A percentile compares a stretch with the other conserved stretches of the same genome.
Evolutionary conservation across 495 filamentous ascomycete genomes (phyloP).

Genomic region (Aspergillus hancockii): DNA sequence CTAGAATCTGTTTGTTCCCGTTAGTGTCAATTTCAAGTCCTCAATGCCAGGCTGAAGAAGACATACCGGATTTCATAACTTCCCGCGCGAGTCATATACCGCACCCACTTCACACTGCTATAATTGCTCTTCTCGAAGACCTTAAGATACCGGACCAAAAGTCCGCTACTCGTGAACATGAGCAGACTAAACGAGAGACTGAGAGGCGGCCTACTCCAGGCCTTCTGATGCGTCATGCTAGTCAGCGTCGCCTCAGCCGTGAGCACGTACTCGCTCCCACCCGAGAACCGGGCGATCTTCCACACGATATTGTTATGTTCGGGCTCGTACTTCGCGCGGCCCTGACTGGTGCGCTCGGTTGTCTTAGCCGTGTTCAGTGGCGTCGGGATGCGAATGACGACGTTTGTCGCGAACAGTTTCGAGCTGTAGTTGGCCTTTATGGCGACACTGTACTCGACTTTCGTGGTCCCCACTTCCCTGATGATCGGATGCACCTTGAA

Average conservation of each 20-base stretch:
- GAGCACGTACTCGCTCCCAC: slow-evolving; percentile 91
- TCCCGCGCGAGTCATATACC: slow-evolving; percentile 95
- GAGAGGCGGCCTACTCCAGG: slow-evolving; percentile 92
- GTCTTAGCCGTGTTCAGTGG: slow-evolving; percentile 95
- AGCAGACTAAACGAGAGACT: slow-evolving; percentile 88
- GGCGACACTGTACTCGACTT: slow-evolving; percentile 97
- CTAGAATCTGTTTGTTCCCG: slow-evolving; percentile 14
- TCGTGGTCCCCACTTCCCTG: slow-evolving; percentile 94
- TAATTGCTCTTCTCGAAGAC: slow-evolving; percentile 99
- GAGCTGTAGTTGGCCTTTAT: slow-evolving; percentile 95
- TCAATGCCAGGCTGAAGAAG: not conserved
- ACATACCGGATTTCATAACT: slow-evolving; percentile 59
- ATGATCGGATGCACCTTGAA: slow-evolving; percentile 99
- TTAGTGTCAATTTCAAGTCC: not conserved
- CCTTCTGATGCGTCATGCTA: slow-evolving; percentile 97
- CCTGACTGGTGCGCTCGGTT: slow-evolving; percentile 89
- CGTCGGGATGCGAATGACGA: slow-evolving; percentile 92
- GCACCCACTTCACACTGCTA: slow-evolving; percentile 97
- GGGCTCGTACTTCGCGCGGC: slow-evolving; percentile 98
- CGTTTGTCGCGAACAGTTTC: slow-evolving; percentile 97
- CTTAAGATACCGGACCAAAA: slow-evolving; percentile 94
- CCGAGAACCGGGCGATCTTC: slow-evolving; percentile 97
- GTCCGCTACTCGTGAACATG: slow-evolving; percentile 95
- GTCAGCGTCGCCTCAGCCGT: slow-evolving; percentile 92
- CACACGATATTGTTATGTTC: slow-evolving; percentile 97